phyloP scores from a whole-genome alignment of 345 rosid species.

The Eucalyptus erythrocorys region DNA sequence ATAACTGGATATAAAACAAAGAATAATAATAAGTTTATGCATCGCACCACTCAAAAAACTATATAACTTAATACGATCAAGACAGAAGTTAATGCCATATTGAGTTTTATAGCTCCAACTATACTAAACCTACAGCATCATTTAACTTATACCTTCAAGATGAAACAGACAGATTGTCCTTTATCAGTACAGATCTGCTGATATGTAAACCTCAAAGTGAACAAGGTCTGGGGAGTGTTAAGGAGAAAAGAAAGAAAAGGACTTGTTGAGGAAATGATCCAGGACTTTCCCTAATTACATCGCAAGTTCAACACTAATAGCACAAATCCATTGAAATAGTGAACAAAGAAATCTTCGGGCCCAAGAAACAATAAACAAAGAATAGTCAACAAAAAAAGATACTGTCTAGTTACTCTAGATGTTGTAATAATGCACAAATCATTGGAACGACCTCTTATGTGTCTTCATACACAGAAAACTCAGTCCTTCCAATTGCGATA shows the following conservation, averaged over 20 bases:
- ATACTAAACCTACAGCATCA: not conserved
- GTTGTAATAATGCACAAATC: not conserved
- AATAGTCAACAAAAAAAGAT: not conserved
- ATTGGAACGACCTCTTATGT: not conserved
- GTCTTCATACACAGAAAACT: not conserved
- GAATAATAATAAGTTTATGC: not conserved
- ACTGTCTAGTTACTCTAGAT: not conserved
- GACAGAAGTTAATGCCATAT: not conserved
- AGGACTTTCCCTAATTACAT: not conserved
- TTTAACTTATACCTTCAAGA: not conserved
- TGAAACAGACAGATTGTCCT: not conserved
- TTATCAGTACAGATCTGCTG: not conserved
- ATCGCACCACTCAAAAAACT: not conserved
- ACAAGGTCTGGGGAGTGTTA: not conserved
- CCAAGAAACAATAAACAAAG: not conserved
- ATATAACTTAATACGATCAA: not conserved
- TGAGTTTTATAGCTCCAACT: not conserved
- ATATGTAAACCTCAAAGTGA: not conserved
- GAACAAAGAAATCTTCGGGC: not conserved
- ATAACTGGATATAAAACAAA: slow-evolving; percentile 33
- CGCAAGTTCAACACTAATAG: not conserved
- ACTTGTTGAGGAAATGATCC: not conserved
- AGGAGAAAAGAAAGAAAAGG: not conserved
- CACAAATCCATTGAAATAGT: not conserved
- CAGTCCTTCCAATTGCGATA: not conserved